Percentiles rank a stretch among this genome's conserved stretches.
Evolutionary conservation across 2,329 filamentous ascomycete species (phyloP).

Genomic region (Penicillium sp.): DNA sequence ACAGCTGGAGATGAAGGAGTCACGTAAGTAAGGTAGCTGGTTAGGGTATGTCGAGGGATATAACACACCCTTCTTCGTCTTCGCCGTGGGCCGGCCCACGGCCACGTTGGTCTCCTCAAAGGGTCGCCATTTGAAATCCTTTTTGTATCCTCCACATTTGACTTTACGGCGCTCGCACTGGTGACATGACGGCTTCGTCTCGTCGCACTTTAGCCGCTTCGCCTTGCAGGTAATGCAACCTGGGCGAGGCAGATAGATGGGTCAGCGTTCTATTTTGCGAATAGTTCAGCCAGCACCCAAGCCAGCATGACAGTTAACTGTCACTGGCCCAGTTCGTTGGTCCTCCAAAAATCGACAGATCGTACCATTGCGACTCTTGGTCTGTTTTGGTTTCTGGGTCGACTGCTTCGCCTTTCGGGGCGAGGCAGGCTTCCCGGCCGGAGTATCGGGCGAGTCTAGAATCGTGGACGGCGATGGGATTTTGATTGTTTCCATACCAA

Average conservation of each 20-base stretch:
- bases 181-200: slow-evolving; percentile 69
- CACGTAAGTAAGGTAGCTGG: too few species aligned
- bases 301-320: slow-evolving; percentile 2
- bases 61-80: slow-evolving; percentile 53
- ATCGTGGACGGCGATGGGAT: slow-evolving; percentile 63
- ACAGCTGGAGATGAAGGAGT: not conserved
- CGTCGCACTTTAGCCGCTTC: slow-evolving; percentile 74
- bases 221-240: slow-evolving; percentile 75
- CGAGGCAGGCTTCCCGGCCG: slow-evolving; percentile 33
- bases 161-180: slow-evolving; percentile 70
- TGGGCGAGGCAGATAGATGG: slow-evolving; percentile 41
- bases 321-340: not conserved
- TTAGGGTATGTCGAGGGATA: too few species aligned
- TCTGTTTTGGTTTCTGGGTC: slow-evolving; percentile 67
- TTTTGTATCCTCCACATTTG: slow-evolving; percentile 72
- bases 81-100: slow-evolving; percentile 37
- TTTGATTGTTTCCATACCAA: slow-evolving; percentile 61
- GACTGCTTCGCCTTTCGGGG: slow-evolving; percentile 28
- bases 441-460: slow-evolving; percentile 43
- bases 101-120: slow-evolving; percentile 67
- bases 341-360: not conserved
- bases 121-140: slow-evolving; percentile 75
- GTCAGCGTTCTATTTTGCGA: slow-evolving; percentile 28
- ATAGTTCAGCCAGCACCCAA: slow-evolving; percentile 7
- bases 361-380: slow-evolving; percentile 76